Evolutionary conservation across 2,329 filamentous ascomycete genomes (phyloP), one percentile per base, ranked within the genome.

Genomic region (Orbilia blumenaviensis): DNA sequence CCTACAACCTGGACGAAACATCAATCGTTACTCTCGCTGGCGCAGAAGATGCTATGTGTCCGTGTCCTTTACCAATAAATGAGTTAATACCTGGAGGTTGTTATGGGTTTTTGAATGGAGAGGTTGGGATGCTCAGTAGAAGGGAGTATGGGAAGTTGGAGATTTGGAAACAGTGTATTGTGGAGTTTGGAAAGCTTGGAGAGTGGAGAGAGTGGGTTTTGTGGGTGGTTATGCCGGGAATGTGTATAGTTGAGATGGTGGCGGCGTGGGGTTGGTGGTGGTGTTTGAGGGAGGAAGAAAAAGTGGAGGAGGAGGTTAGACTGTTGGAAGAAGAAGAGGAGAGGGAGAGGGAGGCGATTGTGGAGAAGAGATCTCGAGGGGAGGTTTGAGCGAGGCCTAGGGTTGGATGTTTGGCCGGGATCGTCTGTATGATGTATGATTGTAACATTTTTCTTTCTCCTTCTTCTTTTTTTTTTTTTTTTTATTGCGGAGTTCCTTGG

Each of bases 131-230:
- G 14, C 12, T 50, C 18, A 27, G 25, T 18, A n/a, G 2, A 1
- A 16, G 29, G 32, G 34, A 46, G 44, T 75, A 48, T 29, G 56
- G 50, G 21, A 34, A 34, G 34, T 63, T 62, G 44, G 32, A 18
- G n/a, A 32, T 14, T 25, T 63, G 71, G 64, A 21, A 12, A 38
- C 5, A 10, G 63, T 75, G 63, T 56, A 16, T 68, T n/a, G 21
- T 6, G 36, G 56, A 60, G n/a, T 63, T 64, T 38, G 18, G 41
- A 38, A n/a, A 6, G 36, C 41, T 50, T 41, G 23, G 21, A 21
- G 48, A 32, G 42, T 75, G 71, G 71, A 62, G 58, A 21, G 56
- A 63, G 63, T 64, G 63, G 71, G 38, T 60, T 16, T 4, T 63
- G 58, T 64, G 64, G 63, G 36, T 75, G n/a, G 25, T 68, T 25